Evolutionary conservation across 129 eudicot genomes (phyloP).

Genomic region (Kitagawia praeruptora): DNA sequence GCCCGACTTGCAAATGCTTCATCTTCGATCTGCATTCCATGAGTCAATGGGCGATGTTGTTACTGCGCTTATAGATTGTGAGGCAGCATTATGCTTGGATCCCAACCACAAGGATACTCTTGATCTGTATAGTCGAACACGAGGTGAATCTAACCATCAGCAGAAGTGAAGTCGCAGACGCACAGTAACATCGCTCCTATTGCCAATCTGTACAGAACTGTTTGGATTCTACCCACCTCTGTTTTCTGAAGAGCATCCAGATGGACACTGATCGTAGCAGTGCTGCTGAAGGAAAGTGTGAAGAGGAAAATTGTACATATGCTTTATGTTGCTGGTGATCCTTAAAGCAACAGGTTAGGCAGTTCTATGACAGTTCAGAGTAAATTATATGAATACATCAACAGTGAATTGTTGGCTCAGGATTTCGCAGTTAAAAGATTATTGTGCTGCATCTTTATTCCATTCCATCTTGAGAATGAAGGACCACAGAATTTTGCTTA

Average conservation of each 20-base stretch:
- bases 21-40: conserved; percentile 81
- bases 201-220: conserved; percentile 8
- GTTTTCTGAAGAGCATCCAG: conserved; percentile 2
- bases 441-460: neutral
- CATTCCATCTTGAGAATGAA: conserved; percentile 7
- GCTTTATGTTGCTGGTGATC: conserved; percentile 1
- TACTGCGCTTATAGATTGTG: conserved; percentile 62
- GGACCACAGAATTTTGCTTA: conserved; percentile 5
- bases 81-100: conserved; percentile 82
- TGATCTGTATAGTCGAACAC: conserved; percentile 55
- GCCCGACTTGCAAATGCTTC: conserved; percentile 85
- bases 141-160: conserved; percentile 25
- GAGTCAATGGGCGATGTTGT: conserved; percentile 64
- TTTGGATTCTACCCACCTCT: conserved; percentile 4
- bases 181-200: neutral
- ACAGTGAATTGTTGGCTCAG: conserved; percentile 5
- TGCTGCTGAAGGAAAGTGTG: neutral
- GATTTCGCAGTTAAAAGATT: conserved; percentile 1
- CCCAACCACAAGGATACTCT: conserved; percentile 68
- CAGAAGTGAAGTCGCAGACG: conserved; percentile 19
- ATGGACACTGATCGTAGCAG: neutral
- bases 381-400: neutral
- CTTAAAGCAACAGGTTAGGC: neutral
- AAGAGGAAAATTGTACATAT: conserved; percentile 1
- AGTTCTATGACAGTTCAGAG: neutral